Evolutionary conservation across 306 rosid species (phyloP), one percentile per base, ranked within the genome.

Genomic region (Cucumis melo): DNA sequence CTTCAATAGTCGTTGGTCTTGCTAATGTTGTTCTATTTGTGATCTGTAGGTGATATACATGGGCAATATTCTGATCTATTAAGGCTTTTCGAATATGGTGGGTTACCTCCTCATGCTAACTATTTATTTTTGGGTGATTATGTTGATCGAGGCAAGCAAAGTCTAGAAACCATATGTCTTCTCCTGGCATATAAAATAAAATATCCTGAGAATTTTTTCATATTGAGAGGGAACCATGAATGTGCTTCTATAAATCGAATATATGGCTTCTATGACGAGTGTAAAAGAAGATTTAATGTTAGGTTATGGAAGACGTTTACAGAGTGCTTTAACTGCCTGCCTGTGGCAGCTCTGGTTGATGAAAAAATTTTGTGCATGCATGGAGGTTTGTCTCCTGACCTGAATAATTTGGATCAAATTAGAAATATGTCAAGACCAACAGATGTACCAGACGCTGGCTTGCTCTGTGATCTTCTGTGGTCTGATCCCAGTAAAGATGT

Each of bases 381-480:
- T 73, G 98, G 98, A 16, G 98, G 98, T 36, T 89, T 93, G 79
- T 93, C 98, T 73, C 98, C 98, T 10, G 97, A 90, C 70, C 87
- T 93, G 66, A 78, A 81, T 62, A 81, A 81, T 81, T 91, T 93
- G 81, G 97, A 91, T 77, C 92, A 87, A 80, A 93, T 93, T 72
- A 88, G 98, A 81, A 86, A 80, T 73, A 57, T 90, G 50, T 85
- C 59, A 68, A 87, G 94, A 46, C 98, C 98, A n/a, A 86, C 96
- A 15, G 98, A 91, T 83, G 98, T 93, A 38, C 98, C 98, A 13
- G 98, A 90, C 68, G 64, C 94, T 5, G 97, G 98, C 64, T 91
- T 93, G 85, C 93, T 91, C 76, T 93, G 98, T 82, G 98, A 93
- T 89, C 92, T 93, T 76, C 90, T 93, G 63, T 93, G 98, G 98